Conservation (phyloP, 2,329 filamentous ascomycete genomes). For the Fusarium hainanense region DNA sequence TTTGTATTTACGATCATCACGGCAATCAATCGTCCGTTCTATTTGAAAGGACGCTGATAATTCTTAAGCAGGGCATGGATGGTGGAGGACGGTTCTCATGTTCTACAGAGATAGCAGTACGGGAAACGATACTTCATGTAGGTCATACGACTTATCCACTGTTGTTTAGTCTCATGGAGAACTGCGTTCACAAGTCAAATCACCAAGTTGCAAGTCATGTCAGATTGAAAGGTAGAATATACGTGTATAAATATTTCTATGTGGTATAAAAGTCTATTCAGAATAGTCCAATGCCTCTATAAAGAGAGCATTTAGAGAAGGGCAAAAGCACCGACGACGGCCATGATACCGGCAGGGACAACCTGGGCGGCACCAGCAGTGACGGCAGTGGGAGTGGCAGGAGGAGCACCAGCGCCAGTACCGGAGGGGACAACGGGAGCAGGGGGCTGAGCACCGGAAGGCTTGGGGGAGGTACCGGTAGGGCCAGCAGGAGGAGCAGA, state of each 20-base stretch:
- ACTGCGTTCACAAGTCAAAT: neutral
- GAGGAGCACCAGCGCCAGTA: neutral
- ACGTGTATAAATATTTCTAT: neutral
- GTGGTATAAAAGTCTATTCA: neutral
- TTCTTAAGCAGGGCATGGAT: rapidly evolving
- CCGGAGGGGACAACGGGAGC: slow-evolving; percentile 15
- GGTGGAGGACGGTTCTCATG: rapidly evolving
- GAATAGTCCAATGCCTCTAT: neutral
- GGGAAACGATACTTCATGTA: rapidly evolving
- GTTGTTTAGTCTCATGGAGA: rapidly evolving
- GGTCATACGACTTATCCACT: neutral
- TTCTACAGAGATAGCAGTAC: neutral
- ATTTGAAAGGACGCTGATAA: neutral
- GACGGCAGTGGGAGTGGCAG: slow-evolving; percentile 20
- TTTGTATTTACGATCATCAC: neutral
- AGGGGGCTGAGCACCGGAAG: slow-evolving; percentile 31
- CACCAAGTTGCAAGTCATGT: rapidly evolving
- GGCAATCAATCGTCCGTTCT: neutral
- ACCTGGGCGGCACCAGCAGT: slow-evolving; percentile 38
- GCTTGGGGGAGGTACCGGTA: slow-evolving; percentile 27
- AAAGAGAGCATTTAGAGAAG: slow-evolving; percentile 35
- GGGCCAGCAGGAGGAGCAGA: slow-evolving; percentile 14
- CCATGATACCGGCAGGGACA: slow-evolving; percentile 37
- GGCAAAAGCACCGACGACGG: slow-evolving; percentile 43
- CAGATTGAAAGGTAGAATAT: neutral